Conservation (phyloP, 2,329 filamentous ascomycete species). For the Corynespora cassiicola region DNA sequence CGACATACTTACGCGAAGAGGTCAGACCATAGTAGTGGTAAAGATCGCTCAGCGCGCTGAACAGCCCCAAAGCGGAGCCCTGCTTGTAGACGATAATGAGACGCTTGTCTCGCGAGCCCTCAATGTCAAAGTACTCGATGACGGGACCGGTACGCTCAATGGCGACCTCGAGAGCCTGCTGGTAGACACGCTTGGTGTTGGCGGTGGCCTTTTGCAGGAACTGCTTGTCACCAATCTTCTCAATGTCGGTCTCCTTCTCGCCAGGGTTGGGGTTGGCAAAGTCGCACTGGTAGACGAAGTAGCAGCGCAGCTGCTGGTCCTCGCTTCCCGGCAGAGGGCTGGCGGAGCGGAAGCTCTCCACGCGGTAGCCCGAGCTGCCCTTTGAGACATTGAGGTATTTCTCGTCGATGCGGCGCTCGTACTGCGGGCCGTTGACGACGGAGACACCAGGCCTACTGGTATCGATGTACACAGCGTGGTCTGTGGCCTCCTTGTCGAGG, state of each 20-base stretch:
- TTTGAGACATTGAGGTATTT: constrained; percentile 90
- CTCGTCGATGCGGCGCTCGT: constrained; percentile 90
- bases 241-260: constrained; percentile 83
- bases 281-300: constrained; percentile 97
- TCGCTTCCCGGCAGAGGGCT: constrained; percentile 77
- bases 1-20: constrained; percentile 92
- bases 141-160: constrained; percentile 88
- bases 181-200: constrained; percentile 96
- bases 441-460: constrained; percentile 89
- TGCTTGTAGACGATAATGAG: constrained; percentile 94
- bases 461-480: constrained; percentile 98
- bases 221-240: constrained; percentile 89
- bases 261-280: constrained; percentile 79
- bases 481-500: constrained; percentile 90
- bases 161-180: constrained; percentile 87
- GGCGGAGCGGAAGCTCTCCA: constrained; percentile 95
- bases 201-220: constrained; percentile 95
- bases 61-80: constrained; percentile 88
- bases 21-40: constrained; percentile 99
- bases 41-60: constrained; percentile 92
- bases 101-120: constrained; percentile 88
- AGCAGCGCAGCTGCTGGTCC: constrained; percentile 88
- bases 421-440: constrained; percentile 79
- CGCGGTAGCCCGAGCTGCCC: constrained; percentile 78
- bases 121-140: constrained; percentile 97